Base-by-base conservation (phyloP, 2,329 filamentous ascomycete genomes). In the Phyllosticta ampelicida region DNA sequence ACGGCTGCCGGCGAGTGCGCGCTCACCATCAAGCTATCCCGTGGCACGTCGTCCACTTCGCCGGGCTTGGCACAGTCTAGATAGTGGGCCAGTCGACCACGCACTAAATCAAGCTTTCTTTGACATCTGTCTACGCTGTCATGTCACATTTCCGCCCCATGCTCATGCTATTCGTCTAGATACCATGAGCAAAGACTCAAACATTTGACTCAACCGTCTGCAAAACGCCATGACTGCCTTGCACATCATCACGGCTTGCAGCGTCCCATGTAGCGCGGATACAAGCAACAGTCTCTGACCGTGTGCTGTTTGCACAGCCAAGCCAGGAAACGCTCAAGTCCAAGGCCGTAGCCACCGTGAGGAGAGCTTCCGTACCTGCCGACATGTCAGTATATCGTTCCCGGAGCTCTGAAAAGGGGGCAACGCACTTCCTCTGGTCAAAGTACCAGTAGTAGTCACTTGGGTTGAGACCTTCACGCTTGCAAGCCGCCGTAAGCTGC, bases 371-470 rank as follows among this genome's bases (percentile, higher is more conserved):
- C 94, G 70, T 97, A 96, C 74, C 87, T 90, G 62, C 49, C 49
- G 44, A 61, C 21, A 51, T 48, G 28, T 52, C 51, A 21, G 58
- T 55, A 23, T 30, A 55, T 9, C 23, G 13, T 6, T 11, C n/a
- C 13, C 54, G 18, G 4, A 48, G 36, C 19, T n/a, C 44, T 48
- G 9, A 53, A 30, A 23, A n/a, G 57, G 19, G 30, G 51, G 53
- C 18, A 23, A 84, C 86, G 79, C 75, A 91, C 89, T 94, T 95
- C 71, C 91, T 81, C 82, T 96, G 90, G 76, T 96, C 94, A 29
- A 90, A 95, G 78, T 97, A 99, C 94, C 94, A 99, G 80, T 95
- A 97, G 77, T 97, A 97, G 51, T 86, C 85, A 65, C 82, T 82
- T 19, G 90, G 84, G 66, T 89, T 84, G 71, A 97, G 95, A 48